A percentile compares a stretch with the other conserved stretches of the same genome.
These are phyloP conservation scores for Musa troglodytarum DNA, from an alignment of 176 grass and related monocot species.

Conservation along the genomic window DNA sequence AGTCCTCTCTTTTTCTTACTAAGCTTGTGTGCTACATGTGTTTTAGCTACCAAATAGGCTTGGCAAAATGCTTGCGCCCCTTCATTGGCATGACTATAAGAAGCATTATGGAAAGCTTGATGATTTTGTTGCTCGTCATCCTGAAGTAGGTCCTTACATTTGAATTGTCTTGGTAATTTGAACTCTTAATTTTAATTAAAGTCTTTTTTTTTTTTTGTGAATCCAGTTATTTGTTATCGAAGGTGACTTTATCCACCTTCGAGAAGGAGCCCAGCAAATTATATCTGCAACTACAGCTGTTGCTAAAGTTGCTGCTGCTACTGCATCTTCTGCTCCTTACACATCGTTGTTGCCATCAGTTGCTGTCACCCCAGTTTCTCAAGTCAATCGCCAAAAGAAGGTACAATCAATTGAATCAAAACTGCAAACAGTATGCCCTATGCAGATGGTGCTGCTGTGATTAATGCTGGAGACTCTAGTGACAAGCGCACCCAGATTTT, in stretches of 20 bases:
- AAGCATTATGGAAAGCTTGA: conserved; percentile 90
- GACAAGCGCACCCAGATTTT: conserved; percentile 25
- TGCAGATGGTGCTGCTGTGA: conserved; percentile 34
- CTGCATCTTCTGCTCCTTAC: conserved; percentile 54
- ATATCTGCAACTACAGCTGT: conserved; percentile 92
- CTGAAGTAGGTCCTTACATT: conserved; percentile 43
- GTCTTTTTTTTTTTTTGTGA: conserved; percentile 2
- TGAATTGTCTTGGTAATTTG: conserved; percentile 3
- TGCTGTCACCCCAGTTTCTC: conserved; percentile 91
- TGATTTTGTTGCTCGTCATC: conserved; percentile 89
- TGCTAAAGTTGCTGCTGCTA: conserved; percentile 85
- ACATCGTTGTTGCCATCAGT: conserved; percentile 67
- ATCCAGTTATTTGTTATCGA: conserved; percentile 95
- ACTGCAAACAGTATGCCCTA: conserved; percentile 33
- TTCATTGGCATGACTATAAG: conserved; percentile 98
- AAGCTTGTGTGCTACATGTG: not conserved
- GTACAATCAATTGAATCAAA: conserved; percentile 35
- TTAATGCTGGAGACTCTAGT: conserved; percentile 30
- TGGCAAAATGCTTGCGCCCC: conserved; percentile 90
- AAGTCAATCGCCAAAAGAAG: conserved; percentile 53
- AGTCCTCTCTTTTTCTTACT: not conserved
- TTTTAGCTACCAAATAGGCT: conserved; percentile 91
- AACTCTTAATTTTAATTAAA: conserved; percentile 8
- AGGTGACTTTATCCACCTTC: conserved; percentile 88
- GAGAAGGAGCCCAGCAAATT: conserved; percentile 90